Base-by-base conservation (phyloP, 345 rosid species). In the Cochlearia excelsa region DNA sequence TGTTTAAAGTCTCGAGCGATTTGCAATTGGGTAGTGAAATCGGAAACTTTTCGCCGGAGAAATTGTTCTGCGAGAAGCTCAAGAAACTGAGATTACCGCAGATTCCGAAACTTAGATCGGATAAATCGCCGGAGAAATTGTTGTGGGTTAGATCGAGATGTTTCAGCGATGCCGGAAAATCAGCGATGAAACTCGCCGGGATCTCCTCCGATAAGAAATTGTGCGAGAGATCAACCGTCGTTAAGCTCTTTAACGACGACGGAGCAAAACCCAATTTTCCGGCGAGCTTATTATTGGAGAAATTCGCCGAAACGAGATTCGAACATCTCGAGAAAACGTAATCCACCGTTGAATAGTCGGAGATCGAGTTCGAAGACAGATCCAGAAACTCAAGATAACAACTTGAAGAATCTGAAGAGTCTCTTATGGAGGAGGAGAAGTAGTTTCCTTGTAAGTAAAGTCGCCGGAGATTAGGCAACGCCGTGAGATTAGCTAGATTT, bases 141-240 rank as follows among this genome's bases (percentile, higher is more conserved):
- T 87, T 87, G 70, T 62, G 69, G 9, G 96, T 75, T 6, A 90
- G 83, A 76, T 87, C 93, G 28, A 90, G 74, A 62, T 72, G 70
- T 67, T 70, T 72, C 56, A 89, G 72, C 51, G 88, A 76, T 7
- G 54, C 57, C 37, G 79, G 76, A 7, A 81, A 77, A 61, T 68
- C 23, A 16, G 23, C 23, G 23, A 16, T 16, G 23, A 16, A 16
- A 16, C 23, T 16, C 23, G 23, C 75, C 7, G 88, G 90, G 54
- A 84, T 73, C 45, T 77, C 71, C 3, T 86, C 89, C 1, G 94
- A 85, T 49, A 90, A 60, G 46, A 69, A 61, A 72, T 91, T 91
- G 54, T 71, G 51, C 0, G 98, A 91, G 51, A 91, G 81, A 77
- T 91, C 93, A 40, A 90, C 80, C 61, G 70, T 60, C 26, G 75